Conservation (phyloP, 345 rosid genomes). For the Diplotaxis tenuifolia region DNA sequence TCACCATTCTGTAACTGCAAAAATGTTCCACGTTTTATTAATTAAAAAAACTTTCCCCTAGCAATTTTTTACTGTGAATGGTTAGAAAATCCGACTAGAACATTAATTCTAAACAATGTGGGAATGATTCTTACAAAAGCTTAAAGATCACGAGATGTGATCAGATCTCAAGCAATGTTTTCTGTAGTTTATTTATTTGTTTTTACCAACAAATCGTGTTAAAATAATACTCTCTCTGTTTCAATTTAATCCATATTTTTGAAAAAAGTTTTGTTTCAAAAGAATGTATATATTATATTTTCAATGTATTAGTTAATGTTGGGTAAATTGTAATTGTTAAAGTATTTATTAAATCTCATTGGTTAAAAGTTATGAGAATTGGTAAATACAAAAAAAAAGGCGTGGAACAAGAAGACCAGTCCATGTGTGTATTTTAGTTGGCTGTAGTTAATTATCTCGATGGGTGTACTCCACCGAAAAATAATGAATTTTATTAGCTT, state of each 20-base stretch:
- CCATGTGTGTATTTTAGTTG: constrained; percentile 27
- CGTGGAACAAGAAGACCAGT: constrained; percentile 10
- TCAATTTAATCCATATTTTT: too few relatives aligned
- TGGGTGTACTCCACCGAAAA: constrained; percentile 27
- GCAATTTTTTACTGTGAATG: neutral
- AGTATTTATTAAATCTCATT: too few relatives aligned
- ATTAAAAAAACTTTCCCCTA: neutral
- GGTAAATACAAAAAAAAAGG: too few relatives aligned
- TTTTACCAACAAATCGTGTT: neutral
- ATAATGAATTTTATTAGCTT: too few relatives aligned
- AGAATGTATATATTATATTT: too few relatives aligned
- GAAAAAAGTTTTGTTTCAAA: too few relatives aligned
- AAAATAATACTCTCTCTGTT: too few relatives aligned
- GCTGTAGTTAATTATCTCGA: constrained; percentile 18
- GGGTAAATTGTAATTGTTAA: too few relatives aligned
- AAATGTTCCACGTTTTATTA: neutral
- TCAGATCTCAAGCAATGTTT: neutral
- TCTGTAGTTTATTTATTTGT: neutral
- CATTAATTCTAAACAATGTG: neutral
- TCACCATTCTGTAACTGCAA: constrained; percentile 18
- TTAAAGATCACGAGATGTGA: neutral
- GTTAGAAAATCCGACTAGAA: neutral
- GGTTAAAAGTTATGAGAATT: too few relatives aligned
- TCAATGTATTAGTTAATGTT: too few relatives aligned
- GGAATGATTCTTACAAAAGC: neutral